Conservation (phyloP, 1,284 basidiomycete species). For the Cryptococcus amylolentus region DNA sequence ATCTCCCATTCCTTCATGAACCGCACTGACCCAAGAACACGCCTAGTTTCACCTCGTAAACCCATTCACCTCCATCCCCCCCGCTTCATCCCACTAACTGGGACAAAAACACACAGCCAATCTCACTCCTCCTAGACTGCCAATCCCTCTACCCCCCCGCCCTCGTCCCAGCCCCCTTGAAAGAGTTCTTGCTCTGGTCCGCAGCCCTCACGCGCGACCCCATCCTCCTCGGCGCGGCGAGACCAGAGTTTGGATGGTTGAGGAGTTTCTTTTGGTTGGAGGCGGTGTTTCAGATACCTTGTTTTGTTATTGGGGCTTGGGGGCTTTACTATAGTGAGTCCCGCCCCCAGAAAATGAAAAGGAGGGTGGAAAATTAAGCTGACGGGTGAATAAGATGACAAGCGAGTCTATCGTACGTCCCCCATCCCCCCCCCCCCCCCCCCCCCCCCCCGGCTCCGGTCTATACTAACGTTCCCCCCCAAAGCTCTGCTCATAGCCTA, state of each 20-base stretch:
- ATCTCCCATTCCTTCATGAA: background rate
- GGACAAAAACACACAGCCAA: constrained; percentile 17
- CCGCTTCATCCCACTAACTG: background rate
- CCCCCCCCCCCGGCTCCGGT: constrained; percentile 3
- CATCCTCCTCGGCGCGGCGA: constrained; percentile 33
- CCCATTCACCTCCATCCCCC: background rate
- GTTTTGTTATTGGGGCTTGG: constrained; percentile 65
- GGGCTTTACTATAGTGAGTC: constrained; percentile 63
- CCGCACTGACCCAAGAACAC: background rate
- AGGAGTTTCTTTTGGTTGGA: constrained; percentile 37
- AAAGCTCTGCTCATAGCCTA: constrained; percentile 62
- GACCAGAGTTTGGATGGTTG: constrained; percentile 38
- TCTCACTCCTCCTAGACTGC: constrained; percentile 37
- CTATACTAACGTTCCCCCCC: background rate
- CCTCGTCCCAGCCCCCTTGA: constrained; percentile 23
- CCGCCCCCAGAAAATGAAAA: background rate
- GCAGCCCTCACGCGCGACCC: constrained; percentile 39
- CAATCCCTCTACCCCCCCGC: constrained; percentile 40
- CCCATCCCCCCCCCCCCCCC: constrained; percentile 1
- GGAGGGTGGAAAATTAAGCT: background rate
- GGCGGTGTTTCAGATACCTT: constrained; percentile 68
- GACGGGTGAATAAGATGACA: constrained; percentile 29
- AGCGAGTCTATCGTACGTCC: constrained; percentile 38
- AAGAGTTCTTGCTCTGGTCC: constrained; percentile 35
- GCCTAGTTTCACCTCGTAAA: constrained; percentile 9